These are phyloP conservation scores for Hanseniaspora pseudoguilliermondii DNA, from an alignment of 805 yeast genomes.

Conservation along the genomic window DNA sequence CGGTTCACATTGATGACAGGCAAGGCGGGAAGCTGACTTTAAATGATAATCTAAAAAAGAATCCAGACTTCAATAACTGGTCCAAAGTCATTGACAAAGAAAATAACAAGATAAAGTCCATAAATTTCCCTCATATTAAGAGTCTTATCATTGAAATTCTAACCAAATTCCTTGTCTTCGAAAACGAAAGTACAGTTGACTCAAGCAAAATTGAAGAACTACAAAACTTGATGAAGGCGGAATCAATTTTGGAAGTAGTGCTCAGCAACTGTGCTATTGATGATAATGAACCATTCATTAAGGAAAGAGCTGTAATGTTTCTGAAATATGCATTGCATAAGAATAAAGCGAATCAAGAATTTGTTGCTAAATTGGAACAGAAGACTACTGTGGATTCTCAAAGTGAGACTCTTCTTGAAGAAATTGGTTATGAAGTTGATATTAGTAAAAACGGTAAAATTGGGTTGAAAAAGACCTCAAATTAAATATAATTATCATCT, in stretches of 20 bases:
- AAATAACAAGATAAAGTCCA: slow-evolving; percentile 20
- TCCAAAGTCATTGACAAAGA: slow-evolving; percentile 18
- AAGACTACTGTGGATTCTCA: slow-evolving; percentile 38
- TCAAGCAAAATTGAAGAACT: slow-evolving; percentile 38
- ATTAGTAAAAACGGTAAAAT: slow-evolving; percentile 57
- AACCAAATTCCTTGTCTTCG: slow-evolving; percentile 32
- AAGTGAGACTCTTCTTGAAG: slow-evolving; percentile 40
- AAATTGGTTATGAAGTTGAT: slow-evolving; percentile 68
- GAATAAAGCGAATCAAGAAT: slow-evolving; percentile 58
- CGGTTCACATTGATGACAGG: slow-evolving; percentile 20
- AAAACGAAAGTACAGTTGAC: background rate
- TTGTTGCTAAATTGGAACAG: slow-evolving; percentile 71
- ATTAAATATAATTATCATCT: background rate
- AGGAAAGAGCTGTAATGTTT: slow-evolving; percentile 74
- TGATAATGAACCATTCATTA: slow-evolving; percentile 73
- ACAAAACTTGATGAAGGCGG: slow-evolving; percentile 55
- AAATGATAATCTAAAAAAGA: slow-evolving; percentile 5
- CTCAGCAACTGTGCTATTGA: slow-evolving; percentile 77
- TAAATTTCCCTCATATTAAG: slow-evolving; percentile 52
- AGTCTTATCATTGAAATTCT: slow-evolving; percentile 54
- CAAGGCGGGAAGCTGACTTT: slow-evolving; percentile 18
- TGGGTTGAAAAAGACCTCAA: slow-evolving; percentile 29
- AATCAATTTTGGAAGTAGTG: slow-evolving; percentile 57
- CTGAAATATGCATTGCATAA: slow-evolving; percentile 51
- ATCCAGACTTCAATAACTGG: slow-evolving; percentile 20